Evolutionary conservation across 2,329 filamentous ascomycete species (phyloP).

Genomic region (Colletotrichum viniferum): DNA sequence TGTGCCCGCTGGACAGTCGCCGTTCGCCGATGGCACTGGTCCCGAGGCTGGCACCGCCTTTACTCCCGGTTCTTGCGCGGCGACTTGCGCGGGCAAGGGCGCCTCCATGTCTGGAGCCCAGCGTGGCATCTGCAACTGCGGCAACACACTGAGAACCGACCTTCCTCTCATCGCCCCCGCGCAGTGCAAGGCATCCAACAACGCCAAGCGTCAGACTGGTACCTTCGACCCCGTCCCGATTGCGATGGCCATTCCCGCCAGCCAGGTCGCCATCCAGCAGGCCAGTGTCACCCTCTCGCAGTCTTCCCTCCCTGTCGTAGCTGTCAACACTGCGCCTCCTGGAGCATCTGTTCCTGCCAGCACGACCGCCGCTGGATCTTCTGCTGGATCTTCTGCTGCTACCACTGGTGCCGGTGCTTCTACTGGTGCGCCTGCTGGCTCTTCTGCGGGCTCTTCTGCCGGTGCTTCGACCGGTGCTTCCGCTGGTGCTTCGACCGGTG

Average conservation of each 20-base stretch:
- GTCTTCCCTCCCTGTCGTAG: neutral
- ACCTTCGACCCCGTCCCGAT: neutral
- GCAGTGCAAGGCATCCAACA: neutral
- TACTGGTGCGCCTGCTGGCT: no score
- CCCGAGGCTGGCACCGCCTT: neutral
- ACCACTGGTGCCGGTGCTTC: no score
- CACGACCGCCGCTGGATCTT: neutral
- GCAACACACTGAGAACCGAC: neutral
- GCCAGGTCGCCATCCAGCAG: neutral
- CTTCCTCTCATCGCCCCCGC: neutral
- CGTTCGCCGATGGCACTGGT: neutral
- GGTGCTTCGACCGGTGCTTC: no score
- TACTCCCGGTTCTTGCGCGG: neutral
- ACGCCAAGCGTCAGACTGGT: neutral
- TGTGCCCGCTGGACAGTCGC: slow-evolving; percentile 3
- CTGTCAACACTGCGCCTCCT: neutral
- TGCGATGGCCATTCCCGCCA: neutral
- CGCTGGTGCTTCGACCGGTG: no score
- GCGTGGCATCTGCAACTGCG: neutral
- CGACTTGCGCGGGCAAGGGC: neutral
- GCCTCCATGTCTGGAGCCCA: neutral
- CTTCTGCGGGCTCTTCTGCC: no score
- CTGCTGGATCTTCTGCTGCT: neutral
- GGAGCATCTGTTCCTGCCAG: neutral
- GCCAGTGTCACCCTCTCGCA: neutral